phyloP scores from a whole-genome alignment of 2,329 filamentous ascomycete genomes.

The Ciborinia camelliae region DNA sequence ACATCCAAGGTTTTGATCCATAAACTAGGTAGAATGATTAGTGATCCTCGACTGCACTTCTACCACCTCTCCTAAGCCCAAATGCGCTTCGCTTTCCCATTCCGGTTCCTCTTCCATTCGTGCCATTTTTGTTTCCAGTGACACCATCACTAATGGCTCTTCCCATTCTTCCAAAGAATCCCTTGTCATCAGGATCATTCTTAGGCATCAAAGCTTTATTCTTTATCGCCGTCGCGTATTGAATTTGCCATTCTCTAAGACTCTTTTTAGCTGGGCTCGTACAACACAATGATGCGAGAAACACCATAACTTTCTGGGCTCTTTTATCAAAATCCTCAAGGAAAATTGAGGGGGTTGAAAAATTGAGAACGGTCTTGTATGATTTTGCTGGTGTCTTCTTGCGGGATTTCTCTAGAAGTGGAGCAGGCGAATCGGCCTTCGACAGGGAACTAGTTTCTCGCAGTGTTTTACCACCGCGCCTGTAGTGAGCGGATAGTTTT shows the following conservation, averaged over 20 bases:
- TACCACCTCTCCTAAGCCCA: constrained; percentile 9
- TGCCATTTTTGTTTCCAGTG: not conserved
- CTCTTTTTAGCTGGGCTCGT: constrained; percentile 49
- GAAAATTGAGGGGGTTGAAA: constrained; percentile 1
- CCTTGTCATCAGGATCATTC: constrained; percentile 21
- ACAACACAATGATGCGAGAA: constrained; percentile 47
- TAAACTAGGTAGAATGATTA: not conserved
- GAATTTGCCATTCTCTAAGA: constrained; percentile 48
- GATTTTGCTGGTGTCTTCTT: constrained; percentile 3
- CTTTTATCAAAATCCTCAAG: constrained; percentile 44
- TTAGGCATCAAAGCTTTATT: constrained; percentile 22
- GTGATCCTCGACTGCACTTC: not conserved
- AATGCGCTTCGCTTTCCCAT: constrained; percentile 20
- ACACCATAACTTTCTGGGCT: constrained; percentile 44
- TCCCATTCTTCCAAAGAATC: constrained; percentile 12
- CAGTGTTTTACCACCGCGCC: not conserved
- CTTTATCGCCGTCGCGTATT: constrained; percentile 41
- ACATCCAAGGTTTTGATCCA: constrained; percentile 4
- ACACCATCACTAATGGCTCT: constrained; percentile 14
- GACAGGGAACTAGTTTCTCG: not conserved
- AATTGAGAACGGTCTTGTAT: not conserved
- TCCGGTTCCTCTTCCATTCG: constrained; percentile 3
- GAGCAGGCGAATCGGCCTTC: not conserved
- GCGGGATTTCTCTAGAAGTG: not conserved
- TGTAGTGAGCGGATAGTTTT: not conserved